Evolutionary conservation across 2,329 filamentous ascomycete genomes (phyloP).

Genomic region (Apiospora aurea): DNA sequence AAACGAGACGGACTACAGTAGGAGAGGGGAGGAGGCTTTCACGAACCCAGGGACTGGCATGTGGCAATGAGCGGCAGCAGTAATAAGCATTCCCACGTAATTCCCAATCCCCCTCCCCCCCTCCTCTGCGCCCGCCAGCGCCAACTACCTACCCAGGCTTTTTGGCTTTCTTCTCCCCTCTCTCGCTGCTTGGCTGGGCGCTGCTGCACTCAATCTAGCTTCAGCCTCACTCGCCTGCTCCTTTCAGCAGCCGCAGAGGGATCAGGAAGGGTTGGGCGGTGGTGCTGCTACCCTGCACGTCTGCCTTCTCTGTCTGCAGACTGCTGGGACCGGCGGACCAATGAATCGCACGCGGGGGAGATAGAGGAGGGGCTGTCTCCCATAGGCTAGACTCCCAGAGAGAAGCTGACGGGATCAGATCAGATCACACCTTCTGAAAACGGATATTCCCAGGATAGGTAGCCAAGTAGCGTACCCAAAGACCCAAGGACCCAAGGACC

Average conservation of each 20-base stretch:
- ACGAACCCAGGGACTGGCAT: conserved; percentile 2
- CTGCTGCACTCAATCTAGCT: background rate
- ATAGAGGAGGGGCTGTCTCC: background rate
- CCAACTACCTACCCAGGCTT: too few relatives aligned
- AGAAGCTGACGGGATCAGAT: conserved; percentile 12
- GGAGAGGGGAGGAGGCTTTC: background rate
- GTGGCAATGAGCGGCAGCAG: background rate
- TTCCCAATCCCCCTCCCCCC: background rate
- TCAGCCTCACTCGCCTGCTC: conserved; percentile 18
- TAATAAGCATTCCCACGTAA: too few relatives aligned
- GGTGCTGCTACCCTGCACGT: background rate
- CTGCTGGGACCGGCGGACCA: conserved; percentile 11
- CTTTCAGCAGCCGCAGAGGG: conserved; percentile 8
- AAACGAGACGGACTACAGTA: background rate
- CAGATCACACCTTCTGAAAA: conserved; percentile 22
- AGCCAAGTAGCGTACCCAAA: too few relatives aligned
- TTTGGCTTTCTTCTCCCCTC: background rate
- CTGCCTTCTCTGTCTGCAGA: too few relatives aligned
- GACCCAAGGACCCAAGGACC: background rate
- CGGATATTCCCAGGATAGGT: background rate
- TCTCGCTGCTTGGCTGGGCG: background rate
- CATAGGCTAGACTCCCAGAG: background rate
- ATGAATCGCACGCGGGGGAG: background rate
- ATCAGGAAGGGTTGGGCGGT: background rate
- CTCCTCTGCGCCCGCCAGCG: too few relatives aligned